Base-by-base conservation (phyloP, 2,329 filamentous ascomycete species). In the Rutstroemia sp. region DNA sequence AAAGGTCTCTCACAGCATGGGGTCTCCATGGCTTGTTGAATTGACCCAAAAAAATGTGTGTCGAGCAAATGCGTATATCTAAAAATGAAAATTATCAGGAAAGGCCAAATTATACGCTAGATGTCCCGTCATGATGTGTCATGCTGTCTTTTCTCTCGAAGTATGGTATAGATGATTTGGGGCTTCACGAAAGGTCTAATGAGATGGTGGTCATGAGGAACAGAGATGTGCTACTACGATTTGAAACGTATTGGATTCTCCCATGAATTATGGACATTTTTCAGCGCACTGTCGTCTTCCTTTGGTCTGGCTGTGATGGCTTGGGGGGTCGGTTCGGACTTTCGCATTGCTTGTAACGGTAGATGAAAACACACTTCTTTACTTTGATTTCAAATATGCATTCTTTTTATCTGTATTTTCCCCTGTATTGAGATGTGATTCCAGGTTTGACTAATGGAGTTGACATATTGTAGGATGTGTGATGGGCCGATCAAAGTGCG, bases 311-410 rank as follows among this genome's bases (percentile, higher is more conserved):
- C 34, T 39, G 52, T 54, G 34, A 45, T 42, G 23, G 23, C 25
- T 39, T 44, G n/a, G 23, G 44, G 44, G 34, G 34, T 41, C 34
- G 47, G 49, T 54, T 49, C 50, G 55, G 47, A 34, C 51, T 54
- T 52, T 23, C 49, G 56, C 49, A 49, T 57, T 42, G 54, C 61
- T 62, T 62, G 61, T 59, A 58, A 59, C 54, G 58, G 56, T 61
- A 62, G 59, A 63, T 56, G 38, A 51, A 57, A 58, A 52, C 54
- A 45, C 42, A 30, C 27, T 30, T 57, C 54, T 59, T 49, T 56
- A 6, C 16, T 41, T 41, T 41, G 38, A 41, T 41, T 41, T 30
- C 27, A 30, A 30, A 30, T 30, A 30, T 30, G 27, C 27, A 30
- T 30, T 30, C 27, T 30, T 30, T 30, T 7, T 30, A 8, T 30